Evolutionary conservation across 73 alveolate species (phyloP), one percentile per base, ranked within the genome.

Genomic region (Effrenium voratum): DNA sequence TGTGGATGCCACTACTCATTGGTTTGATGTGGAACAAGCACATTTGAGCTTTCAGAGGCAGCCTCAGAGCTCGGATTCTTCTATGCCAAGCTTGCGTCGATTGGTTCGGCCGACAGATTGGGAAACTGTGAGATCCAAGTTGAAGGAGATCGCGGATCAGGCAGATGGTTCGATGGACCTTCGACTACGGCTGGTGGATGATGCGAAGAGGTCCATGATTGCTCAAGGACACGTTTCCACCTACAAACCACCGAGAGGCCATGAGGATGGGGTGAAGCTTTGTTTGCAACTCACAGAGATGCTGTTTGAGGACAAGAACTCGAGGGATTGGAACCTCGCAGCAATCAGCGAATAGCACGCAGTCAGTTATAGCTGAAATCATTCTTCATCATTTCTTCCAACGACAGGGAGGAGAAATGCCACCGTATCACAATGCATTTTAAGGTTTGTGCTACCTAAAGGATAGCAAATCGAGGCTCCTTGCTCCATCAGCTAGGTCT

Each of bases 101-200:
- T 36, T 86, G 83, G 94, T 86, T 26, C 94, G 94, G 32, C 94
- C 94, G 59, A 86, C 94, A 10, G 94, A 86, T 4, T 86, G 94
- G 94, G 94, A 86, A 66, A 57, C 94, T 28, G 70, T 86, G 46
- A 44, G 94, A 26, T 30, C 50, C 84, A 86, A 63, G 66, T 66
- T 86, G 68, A 32, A 44, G 26, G 32, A 13, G 83, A 30, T 86
- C 68, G 19, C 60, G 32, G 73, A 52, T n/a, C n/a, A n/a, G 55
- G 57, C 59, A 32, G 40, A 41, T 40, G 73, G 34, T 3, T 4
- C 41, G 52, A 73, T 49, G 36, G 73, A 46, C 75, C 34, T 81
- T 3, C 75, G 75, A 2, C 16, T 81, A 15, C 72, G 75, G 40
- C 73, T 81, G 47, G 75, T 81, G 92, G 92, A 81, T 49, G 92